Percentiles rank a stretch among this genome's conserved stretches.
Evolutionary conservation across 2,329 filamentous ascomycete species (phyloP).

Genomic region (Xylariales sp.): DNA sequence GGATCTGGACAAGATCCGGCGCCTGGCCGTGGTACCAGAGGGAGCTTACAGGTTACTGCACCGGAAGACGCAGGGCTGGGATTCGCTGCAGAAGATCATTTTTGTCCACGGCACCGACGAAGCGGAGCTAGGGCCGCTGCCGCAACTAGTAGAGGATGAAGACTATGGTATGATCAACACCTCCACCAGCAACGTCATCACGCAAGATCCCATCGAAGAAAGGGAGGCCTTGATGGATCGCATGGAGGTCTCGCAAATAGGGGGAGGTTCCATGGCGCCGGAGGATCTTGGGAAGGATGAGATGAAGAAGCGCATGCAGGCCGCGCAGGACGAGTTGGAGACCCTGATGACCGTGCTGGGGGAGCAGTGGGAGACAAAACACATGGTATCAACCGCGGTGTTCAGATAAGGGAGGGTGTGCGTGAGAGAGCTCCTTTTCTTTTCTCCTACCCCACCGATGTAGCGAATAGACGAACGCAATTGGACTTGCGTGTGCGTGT

Average conservation of each 20-base stretch:
- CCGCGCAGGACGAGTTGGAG: slow-evolving; percentile 23
- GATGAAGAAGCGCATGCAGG: slow-evolving; percentile 24
- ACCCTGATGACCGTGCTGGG: slow-evolving; percentile 24
- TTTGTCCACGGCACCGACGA: slow-evolving; percentile 25
- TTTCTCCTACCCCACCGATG: too few species aligned
- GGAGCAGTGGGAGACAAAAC: slow-evolving; percentile 22
- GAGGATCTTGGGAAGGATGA: slow-evolving; percentile 11
- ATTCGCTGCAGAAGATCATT: slow-evolving; percentile 22
- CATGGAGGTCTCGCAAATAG: slow-evolving; percentile 13
- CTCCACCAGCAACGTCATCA: too few species aligned
- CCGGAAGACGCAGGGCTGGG: slow-evolving; percentile 20
- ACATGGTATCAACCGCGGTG: slow-evolving; percentile 23
- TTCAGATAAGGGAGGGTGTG: slow-evolving; percentile 22
- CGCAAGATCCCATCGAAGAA: slow-evolving; percentile 14
- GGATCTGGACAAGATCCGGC: slow-evolving; percentile 18
- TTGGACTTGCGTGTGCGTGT: too few species aligned
- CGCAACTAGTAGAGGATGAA: slow-evolving; percentile 22
- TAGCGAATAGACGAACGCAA: too few species aligned
- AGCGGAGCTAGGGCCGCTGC: slow-evolving; percentile 15
- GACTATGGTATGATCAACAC: too few species aligned
- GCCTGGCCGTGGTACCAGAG: slow-evolving; percentile 25
- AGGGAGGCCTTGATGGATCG: slow-evolving; percentile 12
- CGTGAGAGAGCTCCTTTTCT: too few species aligned
- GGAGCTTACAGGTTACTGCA: slow-evolving; percentile 24
- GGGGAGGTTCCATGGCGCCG: neutral